Evolutionary conservation across 306 rosid species (phyloP).

Genomic region (Delonix regia): DNA sequence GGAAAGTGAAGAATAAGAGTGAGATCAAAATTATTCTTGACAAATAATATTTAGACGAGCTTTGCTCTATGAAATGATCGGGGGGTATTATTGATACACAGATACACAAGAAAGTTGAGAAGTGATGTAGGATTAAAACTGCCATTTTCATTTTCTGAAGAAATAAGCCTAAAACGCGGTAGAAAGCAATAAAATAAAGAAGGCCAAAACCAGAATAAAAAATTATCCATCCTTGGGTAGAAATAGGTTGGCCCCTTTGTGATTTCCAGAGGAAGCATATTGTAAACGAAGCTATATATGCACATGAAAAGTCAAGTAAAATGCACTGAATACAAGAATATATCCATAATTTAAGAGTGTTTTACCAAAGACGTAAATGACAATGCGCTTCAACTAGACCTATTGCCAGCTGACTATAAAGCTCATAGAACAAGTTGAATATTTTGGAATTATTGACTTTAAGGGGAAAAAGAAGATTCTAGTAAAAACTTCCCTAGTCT

Average conservation of each 20-base stretch:
- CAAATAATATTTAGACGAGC: slow-evolving; percentile 10
- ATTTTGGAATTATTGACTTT: too few relatives aligned
- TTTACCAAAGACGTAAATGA: slow-evolving; percentile 19
- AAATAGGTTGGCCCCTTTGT: not conserved
- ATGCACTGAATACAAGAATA: not conserved
- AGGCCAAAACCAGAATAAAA: not conserved
- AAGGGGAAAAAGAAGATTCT: not conserved
- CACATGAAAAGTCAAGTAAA: slow-evolving; percentile 24
- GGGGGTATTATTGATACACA: slow-evolving; percentile 28
- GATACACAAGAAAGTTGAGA: slow-evolving; percentile 11
- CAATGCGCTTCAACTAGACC: slow-evolving; percentile 29
- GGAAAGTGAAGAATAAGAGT: slow-evolving; percentile 26
- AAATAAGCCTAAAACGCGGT: slow-evolving; percentile 25
- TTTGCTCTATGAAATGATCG: slow-evolving; percentile 12
- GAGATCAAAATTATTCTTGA: slow-evolving; percentile 14
- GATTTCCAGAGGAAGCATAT: not conserved
- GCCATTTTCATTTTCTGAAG: slow-evolving; percentile 14
- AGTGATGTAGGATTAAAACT: slow-evolving; percentile 7
- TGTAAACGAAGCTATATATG: not conserved
- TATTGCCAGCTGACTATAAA: slow-evolving; percentile 17
- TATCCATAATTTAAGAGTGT: not conserved
- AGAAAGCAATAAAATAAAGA: slow-evolving; percentile 19
- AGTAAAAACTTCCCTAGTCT: not conserved
- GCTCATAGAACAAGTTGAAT: slow-evolving; percentile 5
- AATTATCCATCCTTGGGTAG: not conserved